A percentile compares a stretch with the other conserved stretches of the same genome.
phyloP scores from a whole-genome alignment of 2,329 filamentous ascomycete species.

The Cytospora piceae region DNA sequence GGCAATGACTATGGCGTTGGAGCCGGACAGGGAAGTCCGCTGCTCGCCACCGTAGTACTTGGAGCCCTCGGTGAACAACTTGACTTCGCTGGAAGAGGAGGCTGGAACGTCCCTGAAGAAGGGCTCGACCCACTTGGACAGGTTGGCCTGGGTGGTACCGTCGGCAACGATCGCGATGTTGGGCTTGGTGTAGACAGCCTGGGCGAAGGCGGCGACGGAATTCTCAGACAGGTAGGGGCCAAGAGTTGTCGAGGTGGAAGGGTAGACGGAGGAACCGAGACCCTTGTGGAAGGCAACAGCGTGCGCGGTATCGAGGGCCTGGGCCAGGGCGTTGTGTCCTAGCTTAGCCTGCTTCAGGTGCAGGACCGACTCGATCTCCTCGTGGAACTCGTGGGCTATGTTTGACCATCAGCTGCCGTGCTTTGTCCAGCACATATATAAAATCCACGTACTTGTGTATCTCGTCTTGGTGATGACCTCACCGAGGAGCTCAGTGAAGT shows the following conservation, averaged over 20 bases:
- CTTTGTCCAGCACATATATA: conserved; percentile 19
- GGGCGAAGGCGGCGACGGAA: conserved; percentile 74
- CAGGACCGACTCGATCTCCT: conserved; percentile 81
- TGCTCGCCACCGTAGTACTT: conserved; percentile 97
- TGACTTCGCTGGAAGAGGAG: conserved; percentile 54
- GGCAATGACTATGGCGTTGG: conserved; percentile 80
- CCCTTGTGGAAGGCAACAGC: conserved; percentile 89
- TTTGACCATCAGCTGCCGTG: conserved; percentile 30
- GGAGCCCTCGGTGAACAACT: conserved; percentile 64
- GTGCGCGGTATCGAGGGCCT: conserved; percentile 87
- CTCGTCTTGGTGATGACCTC: conserved; percentile 90
- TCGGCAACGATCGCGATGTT: conserved; percentile 93
- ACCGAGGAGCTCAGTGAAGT: conserved; percentile 93
- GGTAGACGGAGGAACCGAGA: conserved; percentile 78
- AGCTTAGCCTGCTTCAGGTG: conserved; percentile 76
- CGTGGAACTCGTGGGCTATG: conserved; percentile 84
- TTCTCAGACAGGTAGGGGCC: conserved; percentile 81
- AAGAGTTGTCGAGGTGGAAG: conserved; percentile 71
- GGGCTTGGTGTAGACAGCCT: conserved; percentile 80
- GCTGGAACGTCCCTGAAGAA: conserved; percentile 80
- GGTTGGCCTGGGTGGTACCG: conserved; percentile 74
- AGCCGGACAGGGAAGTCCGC: conserved; percentile 74
- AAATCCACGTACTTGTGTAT: conserved; percentile 67
- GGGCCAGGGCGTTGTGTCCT: conserved; percentile 61
- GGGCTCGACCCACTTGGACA: conserved; percentile 88